Evolutionary conservation across 2,329 filamentous ascomycete species (phyloP).

Genomic region (Ophiocordyceps camponoti-floridani): DNA sequence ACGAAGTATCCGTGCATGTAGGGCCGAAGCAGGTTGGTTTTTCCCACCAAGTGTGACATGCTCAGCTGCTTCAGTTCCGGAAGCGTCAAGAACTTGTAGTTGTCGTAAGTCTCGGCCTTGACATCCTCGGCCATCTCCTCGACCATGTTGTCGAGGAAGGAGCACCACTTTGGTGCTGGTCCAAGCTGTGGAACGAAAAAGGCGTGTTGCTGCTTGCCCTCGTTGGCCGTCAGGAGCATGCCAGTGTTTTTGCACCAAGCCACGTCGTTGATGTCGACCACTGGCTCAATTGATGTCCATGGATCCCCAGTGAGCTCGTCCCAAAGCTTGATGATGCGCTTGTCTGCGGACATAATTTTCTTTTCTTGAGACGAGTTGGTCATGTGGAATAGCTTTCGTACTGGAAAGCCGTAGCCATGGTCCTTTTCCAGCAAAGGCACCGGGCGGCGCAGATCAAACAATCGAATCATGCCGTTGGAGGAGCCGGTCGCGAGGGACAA

Average conservation of each 20-base stretch:
- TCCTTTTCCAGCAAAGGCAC: slow-evolving; percentile 78
- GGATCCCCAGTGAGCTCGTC: slow-evolving; percentile 65
- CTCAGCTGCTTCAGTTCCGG: slow-evolving; percentile 74
- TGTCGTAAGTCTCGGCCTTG: slow-evolving; percentile 78
- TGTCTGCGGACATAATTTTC: slow-evolving; percentile 84
- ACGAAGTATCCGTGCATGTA: slow-evolving; percentile 99
- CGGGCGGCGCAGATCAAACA: slow-evolving; percentile 84
- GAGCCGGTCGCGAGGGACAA: slow-evolving; percentile 74
- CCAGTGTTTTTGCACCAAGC: slow-evolving; percentile 84
- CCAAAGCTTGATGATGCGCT: slow-evolving; percentile 95
- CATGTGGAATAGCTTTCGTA: slow-evolving; percentile 64
- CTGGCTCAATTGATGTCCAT: slow-evolving; percentile 90
- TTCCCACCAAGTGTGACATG: slow-evolving; percentile 75
- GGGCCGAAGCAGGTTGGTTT: slow-evolving; percentile 72
- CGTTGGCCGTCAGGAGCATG: slow-evolving; percentile 93
- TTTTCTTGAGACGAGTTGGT: slow-evolving; percentile 59
- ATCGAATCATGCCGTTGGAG: slow-evolving; percentile 71
- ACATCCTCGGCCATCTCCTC: slow-evolving; percentile 92
- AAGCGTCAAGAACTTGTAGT: slow-evolving; percentile 93
- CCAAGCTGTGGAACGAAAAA: slow-evolving; percentile 92
- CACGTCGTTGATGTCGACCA: slow-evolving; percentile 87
- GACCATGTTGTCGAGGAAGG: slow-evolving; percentile 91
- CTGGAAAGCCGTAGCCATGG: slow-evolving; percentile 85
- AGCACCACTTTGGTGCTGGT: slow-evolving; percentile 86
- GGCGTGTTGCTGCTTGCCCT: slow-evolving; percentile 84